These are phyloP conservation scores for Podila epicladia DNA, from an alignment of 192 early-diverging fungal genomes.

Conservation along the genomic window DNA sequence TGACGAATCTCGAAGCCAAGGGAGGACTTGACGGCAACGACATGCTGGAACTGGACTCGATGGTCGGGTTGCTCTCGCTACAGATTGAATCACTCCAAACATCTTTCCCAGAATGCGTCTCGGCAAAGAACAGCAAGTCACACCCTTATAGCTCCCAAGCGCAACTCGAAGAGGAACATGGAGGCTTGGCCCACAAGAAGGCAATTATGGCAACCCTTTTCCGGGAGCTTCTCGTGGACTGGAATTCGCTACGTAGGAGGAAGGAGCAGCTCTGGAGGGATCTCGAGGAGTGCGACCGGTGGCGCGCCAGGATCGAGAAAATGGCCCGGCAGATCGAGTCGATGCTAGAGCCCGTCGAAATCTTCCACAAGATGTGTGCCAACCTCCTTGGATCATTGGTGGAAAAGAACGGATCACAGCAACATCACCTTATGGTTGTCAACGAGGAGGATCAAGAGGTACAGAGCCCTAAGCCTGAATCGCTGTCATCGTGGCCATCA, in stretches of 20 bases:
- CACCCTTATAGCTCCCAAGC: neutral
- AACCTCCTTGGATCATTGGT: conserved; percentile 27
- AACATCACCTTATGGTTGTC: neutral
- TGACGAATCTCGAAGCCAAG: neutral
- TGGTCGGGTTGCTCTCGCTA: conserved; percentile 24
- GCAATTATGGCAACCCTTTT: conserved; percentile 11
- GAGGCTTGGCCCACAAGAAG: conserved; percentile 42
- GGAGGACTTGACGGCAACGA: conserved; percentile 45
- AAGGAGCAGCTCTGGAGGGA: conserved; percentile 48
- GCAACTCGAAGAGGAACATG: neutral
- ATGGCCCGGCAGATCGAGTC: conserved; percentile 48
- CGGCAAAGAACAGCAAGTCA: neutral
- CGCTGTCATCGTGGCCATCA: neutral
- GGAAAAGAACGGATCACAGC: conserved; percentile 1
- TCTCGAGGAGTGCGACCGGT: conserved; percentile 41
- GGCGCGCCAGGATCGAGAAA: conserved; percentile 43
- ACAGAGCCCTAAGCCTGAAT: neutral
- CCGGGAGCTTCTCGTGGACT: conserved; percentile 20
- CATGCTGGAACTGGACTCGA: conserved; percentile 45
- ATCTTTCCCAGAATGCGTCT: conserved; percentile 37
- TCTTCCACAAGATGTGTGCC: conserved; percentile 42
- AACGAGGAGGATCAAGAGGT: neutral
- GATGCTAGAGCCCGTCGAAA: conserved; percentile 48
- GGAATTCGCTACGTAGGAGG: conserved; percentile 10
- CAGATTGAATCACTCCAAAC: conserved; percentile 37